Conservation (phyloP, 1,139 yeast species). For the Kodamaea derodonti region DNA sequence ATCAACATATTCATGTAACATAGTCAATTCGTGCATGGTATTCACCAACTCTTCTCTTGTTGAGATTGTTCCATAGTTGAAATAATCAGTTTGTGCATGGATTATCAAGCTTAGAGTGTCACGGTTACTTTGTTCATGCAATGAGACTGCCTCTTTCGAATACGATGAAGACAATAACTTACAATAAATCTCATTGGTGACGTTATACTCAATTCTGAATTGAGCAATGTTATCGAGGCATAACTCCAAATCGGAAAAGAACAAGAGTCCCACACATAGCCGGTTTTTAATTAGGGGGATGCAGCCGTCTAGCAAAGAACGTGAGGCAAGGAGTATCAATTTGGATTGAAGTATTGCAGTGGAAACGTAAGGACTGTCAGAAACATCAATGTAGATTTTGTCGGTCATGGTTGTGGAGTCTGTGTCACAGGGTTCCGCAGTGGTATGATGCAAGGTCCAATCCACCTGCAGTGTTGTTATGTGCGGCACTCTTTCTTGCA, state of each 20-base stretch:
- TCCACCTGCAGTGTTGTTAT: background rate
- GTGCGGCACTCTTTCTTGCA: background rate
- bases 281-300: conserved; percentile 41
- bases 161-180: conserved; percentile 18
- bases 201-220: conserved; percentile 23
- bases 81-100: conserved; percentile 19
- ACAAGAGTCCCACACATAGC: conserved; percentile 46
- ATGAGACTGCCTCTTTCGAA: conserved; percentile 5
- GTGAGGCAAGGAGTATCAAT: conserved; percentile 33
- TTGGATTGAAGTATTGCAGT: conserved; percentile 30
- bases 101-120: conserved; percentile 2
- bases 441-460: background rate
- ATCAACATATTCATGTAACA: conserved; percentile 45
- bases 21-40: conserved; percentile 25
- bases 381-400: conserved; percentile 35
- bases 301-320: conserved; percentile 52
- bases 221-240: conserved; percentile 45
- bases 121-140: conserved; percentile 5
- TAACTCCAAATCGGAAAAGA: conserved; percentile 52
- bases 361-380: conserved; percentile 34
- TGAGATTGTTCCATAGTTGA: conserved; percentile 21
- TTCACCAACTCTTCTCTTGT: conserved; percentile 1
- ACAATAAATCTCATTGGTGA: conserved; percentile 33
- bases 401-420: background rate
- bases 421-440: background rate